Evolutionary conservation across 495 filamentous ascomycete species (phyloP), one percentile per base, ranked within the genome.

Genomic region (Penicillium desertorum): DNA sequence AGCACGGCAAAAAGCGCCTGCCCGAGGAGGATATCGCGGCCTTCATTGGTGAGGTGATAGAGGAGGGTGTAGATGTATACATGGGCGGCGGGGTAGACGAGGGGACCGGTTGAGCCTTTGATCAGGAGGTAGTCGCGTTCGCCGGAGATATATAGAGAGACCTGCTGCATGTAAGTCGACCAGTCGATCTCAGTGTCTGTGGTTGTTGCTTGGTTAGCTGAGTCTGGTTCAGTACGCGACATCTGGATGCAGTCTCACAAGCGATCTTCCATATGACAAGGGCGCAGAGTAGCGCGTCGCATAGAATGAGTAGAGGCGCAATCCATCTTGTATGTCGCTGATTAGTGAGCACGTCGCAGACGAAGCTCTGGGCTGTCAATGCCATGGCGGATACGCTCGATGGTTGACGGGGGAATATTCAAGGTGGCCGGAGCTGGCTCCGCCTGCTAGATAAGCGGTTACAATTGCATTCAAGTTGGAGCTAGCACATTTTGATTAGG

Each of bases 161-260:
- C 76, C 62, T 98, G 94, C 62, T 96, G 81, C 92, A 98, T 98
- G 71, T 98, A 98, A 2, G 93, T 91, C 51, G 78, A 81, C 94
- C 94, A 98, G 73, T 98, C 94, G 66, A 98, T 98, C 70, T 98
- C 94, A 43, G 94, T 98, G 71, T 98, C 94, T 98, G 64, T 41
- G 8, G 12, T 48, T 20, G 27, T 27, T 39, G 17, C 23, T 14
- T 30, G 41, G 56, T 66, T 65, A 71, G 63, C 22, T 39, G 41
- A 27, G 27, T 57, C 39, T 51, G 19, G 22, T 16, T 62, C 34
- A 20, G 45, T 51, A 47, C 51, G 51, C 42, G 41, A 55, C 50
- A 54, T 27, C 51, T 17, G 32, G 46, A 46, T 39, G 22, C 12
- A 57, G 27, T 55, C 87, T 76, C 78, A 97, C 93, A 98, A 39